phyloP scores from a whole-genome alignment of 2,329 filamentous ascomycete species.

The Xylaria sp. region DNA sequence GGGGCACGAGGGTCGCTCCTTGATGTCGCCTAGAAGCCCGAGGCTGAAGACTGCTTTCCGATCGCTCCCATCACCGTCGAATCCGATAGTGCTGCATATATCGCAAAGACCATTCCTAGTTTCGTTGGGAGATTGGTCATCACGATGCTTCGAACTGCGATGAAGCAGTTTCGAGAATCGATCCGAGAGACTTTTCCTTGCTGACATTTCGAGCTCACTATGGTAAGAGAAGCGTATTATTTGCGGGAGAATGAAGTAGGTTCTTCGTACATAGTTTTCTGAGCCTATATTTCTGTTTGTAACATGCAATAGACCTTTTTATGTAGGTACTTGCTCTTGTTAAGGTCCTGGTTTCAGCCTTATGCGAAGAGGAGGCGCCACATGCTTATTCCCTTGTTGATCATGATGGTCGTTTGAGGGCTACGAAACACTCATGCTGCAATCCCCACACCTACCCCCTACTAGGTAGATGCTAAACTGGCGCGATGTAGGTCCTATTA shows the following conservation, averaged over 20 bases:
- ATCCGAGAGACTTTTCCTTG: slow-evolving; percentile 30
- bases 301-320: background rate
- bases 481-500: background rate
- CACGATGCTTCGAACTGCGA: slow-evolving; percentile 23
- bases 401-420: slow-evolving; percentile 22
- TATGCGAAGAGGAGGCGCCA: slow-evolving; percentile 5
- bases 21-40: slow-evolving; percentile 35
- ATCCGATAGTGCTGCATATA: slow-evolving; percentile 36
- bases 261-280: background rate
- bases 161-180: slow-evolving; percentile 39
- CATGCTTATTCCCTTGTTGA: slow-evolving; percentile 6
- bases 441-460: background rate
- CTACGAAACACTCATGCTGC: slow-evolving; percentile 16
- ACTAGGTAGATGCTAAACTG: background rate
- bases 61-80: slow-evolving; percentile 21
- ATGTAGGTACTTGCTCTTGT: background rate
- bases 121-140: slow-evolving; percentile 8
- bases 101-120: slow-evolving; percentile 29
- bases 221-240: background rate
- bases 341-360: background rate
- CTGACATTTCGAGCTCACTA: slow-evolving; percentile 24
- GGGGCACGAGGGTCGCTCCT: slow-evolving; percentile 32
- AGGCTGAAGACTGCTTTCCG: slow-evolving; percentile 30
- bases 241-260: background rate
- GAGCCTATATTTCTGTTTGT: background rate